A percentile compares a stretch with the other conserved stretches of the same genome.
Evolutionary conservation across 768 basidiomycete species (phyloP).

Genomic region (Boletus tomentosulus): DNA sequence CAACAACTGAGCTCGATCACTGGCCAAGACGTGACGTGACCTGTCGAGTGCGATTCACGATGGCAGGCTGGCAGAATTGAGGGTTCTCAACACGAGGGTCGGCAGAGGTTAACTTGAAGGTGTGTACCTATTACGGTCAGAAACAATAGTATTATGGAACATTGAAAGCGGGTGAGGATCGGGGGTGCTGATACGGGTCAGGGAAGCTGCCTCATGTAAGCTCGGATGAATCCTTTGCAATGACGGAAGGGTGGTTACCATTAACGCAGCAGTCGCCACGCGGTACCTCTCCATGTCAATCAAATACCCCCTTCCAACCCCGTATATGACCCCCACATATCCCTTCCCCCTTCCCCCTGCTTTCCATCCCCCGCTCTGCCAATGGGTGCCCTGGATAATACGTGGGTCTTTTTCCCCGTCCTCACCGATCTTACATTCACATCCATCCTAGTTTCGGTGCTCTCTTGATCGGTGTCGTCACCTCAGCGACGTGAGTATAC

Average conservation of each 20-base stretch:
- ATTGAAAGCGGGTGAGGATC: slow-evolving; percentile 4
- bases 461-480: slow-evolving; percentile 49
- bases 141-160: slow-evolving; percentile 16
- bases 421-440: background rate
- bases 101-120: background rate
- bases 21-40: background rate
- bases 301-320: background rate
- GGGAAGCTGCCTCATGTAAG: slow-evolving; percentile 13
- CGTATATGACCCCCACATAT: background rate
- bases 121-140: background rate
- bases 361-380: background rate
- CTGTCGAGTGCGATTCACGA: background rate
- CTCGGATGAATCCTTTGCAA: slow-evolving; percentile 23
- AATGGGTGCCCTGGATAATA: slow-evolving; percentile 33
- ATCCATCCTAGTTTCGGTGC: slow-evolving; percentile 44
- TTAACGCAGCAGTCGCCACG: slow-evolving; percentile 11
- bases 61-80: background rate
- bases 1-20: background rate
- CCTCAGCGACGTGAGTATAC: slow-evolving; percentile 46
- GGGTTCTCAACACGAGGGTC: background rate
- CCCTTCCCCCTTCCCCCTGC: background rate
- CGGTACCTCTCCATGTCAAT: background rate
- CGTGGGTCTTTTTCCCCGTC: slow-evolving; percentile 27
- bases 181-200: slow-evolving; percentile 14
- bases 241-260: slow-evolving; percentile 21